These are phyloP conservation scores for Somion occarium DNA, from an alignment of 1,284 basidiomycete species.

Conservation along the genomic window DNA sequence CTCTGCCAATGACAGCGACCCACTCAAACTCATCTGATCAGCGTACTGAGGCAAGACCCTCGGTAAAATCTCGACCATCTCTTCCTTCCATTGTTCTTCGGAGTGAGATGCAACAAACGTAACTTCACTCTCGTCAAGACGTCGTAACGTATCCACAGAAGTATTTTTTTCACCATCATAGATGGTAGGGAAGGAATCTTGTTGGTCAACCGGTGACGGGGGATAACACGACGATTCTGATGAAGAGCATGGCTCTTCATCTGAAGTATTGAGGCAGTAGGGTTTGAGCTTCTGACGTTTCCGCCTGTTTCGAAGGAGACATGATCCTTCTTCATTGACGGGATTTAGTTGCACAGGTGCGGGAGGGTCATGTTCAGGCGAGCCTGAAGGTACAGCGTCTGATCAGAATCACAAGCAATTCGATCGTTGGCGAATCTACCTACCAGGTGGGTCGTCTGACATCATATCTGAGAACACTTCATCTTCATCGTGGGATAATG, in stretches of 20 bases:
- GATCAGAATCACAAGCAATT: no score
- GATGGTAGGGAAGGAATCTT: not conserved
- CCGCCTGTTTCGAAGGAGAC: not conserved
- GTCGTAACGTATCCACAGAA: not conserved
- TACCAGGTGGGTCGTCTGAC: not conserved
- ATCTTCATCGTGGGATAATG: constrained; percentile 11
- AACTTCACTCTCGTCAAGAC: not conserved
- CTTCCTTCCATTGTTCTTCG: constrained; percentile 9
- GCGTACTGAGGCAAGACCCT: constrained; percentile 35
- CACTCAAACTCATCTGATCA: constrained; percentile 30
- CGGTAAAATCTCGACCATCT: constrained; percentile 21
- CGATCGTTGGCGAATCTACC: no score
- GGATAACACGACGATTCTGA: constrained; percentile 14
- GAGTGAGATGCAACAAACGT: constrained; percentile 4
- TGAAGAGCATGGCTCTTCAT: constrained; percentile 13
- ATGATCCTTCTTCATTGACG: not conserved
- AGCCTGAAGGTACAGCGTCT: no score
- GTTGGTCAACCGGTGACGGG: constrained; percentile 5
- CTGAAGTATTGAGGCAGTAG: constrained; percentile 8
- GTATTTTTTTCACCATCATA: constrained; percentile 8
- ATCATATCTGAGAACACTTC: constrained; percentile 14
- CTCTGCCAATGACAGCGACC: constrained; percentile 32
- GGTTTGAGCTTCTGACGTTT: constrained; percentile 1
- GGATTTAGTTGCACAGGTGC: not conserved
- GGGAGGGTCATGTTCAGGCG: no score